Evolutionary conservation across 768 basidiomycete species (phyloP), one percentile per base, ranked within the genome.

Genomic region (Strobilomyces echinocephalus): DNA sequence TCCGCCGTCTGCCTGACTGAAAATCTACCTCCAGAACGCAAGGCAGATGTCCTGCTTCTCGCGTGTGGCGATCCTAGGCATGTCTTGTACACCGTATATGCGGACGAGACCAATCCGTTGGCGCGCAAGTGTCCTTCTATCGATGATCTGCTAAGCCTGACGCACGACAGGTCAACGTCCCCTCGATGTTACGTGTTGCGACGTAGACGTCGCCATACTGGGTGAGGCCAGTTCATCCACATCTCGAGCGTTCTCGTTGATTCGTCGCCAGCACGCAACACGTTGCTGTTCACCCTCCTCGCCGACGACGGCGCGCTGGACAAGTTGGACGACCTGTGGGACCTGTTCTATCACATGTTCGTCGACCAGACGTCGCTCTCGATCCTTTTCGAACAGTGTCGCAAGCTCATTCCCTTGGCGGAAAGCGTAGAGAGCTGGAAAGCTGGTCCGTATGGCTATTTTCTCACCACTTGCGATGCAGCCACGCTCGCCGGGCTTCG

Each of bases 41-140:
- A 65, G 20, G 60, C 63, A 12, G 51, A 62, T 6, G 1, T 82
- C 16, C 69, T 84, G 8, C 72, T 81, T 9, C 73, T 83, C 20
- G 82, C 77, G 10, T 83, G 80, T 54, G 82, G 81, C 5, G 83
- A 83, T 57, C 75, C 76, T 0, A 68, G 80, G 31, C 77, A 73
- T 47, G 73, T 83, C 4, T 57, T 84, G 20, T 80, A 78, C 56
- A 82, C 80, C 2, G 45, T 79, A 5, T 70, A 61, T 15, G 42
- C 42, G 1, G 50, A 69, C 6, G 56, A 54, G 26, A 48, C 46
- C 30, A 42, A 46, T n/a, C 42, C 58, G 1, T 31, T 24, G 33
- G 20, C 50, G 4, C 11, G 61, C 61, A 44, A 16, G 63, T 54
- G 9, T 38, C 8, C 1, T 33, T 50, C 8, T 3, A 1, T 47